Evolutionary conservation across 1,284 basidiomycete genomes (phyloP).

Genomic region (Papiliotrema nemorosa): DNA sequence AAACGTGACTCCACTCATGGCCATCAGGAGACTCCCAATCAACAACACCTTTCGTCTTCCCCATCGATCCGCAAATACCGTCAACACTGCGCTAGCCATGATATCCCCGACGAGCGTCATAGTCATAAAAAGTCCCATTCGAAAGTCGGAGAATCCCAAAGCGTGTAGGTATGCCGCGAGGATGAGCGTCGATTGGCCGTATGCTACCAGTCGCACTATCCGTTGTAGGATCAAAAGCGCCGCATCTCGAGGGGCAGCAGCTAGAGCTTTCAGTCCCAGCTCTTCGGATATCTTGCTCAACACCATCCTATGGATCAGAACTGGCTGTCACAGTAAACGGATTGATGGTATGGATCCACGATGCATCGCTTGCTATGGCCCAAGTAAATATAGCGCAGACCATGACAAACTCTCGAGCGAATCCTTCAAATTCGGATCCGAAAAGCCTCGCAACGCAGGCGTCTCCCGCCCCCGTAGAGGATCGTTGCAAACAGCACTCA

Average conservation of each 20-base stretch:
- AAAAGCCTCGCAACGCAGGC: too few species aligned
- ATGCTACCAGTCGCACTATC: constrained; percentile 11
- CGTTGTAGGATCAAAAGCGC: constrained; percentile 15
- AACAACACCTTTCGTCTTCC: constrained; percentile 18
- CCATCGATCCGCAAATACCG: constrained; percentile 18
- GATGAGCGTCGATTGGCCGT: constrained; percentile 11
- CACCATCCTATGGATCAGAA: too few species aligned
- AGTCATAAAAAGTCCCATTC: constrained; percentile 18
- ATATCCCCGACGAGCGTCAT: constrained; percentile 25
- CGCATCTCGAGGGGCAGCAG: constrained; percentile 5
- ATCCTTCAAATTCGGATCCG: too few species aligned
- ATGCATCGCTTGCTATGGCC: too few species aligned
- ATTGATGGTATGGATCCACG: too few species aligned
- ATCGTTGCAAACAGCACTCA: too few species aligned
- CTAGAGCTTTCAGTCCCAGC: constrained; percentile 9
- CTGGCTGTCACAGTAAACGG: too few species aligned
- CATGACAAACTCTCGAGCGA: too few species aligned
- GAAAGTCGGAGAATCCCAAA: constrained; percentile 14
- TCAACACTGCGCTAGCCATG: constrained; percentile 15
- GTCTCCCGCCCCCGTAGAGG: too few species aligned
- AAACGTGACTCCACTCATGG: constrained; percentile 18
- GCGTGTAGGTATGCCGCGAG: constrained; percentile 13
- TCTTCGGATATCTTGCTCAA: not conserved
- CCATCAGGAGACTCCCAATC: constrained; percentile 22
- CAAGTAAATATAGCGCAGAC: too few species aligned